Percentiles rank a stretch among this genome's conserved stretches.
Conservation (phyloP, 2,329 filamentous ascomycete species). For the Fusarium subglutinans region DNA sequence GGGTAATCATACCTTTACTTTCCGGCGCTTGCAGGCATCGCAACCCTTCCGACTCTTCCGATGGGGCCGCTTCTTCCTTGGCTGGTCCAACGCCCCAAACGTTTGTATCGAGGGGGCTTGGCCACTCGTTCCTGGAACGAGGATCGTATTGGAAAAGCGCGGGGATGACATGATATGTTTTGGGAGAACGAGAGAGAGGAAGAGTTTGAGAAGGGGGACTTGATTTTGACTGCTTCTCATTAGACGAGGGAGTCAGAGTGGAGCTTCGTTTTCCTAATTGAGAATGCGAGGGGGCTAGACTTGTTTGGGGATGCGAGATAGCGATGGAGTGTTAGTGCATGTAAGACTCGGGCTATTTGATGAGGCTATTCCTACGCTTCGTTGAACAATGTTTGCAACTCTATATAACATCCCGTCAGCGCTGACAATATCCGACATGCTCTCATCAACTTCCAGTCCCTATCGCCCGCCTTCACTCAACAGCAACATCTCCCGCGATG, state of each 20-base stretch:
- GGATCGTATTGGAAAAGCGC: neutral
- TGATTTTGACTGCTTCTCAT: neutral
- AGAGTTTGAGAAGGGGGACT: neutral
- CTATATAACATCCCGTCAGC: neutral
- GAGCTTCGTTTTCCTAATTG: neutral
- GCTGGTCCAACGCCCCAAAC: neutral
- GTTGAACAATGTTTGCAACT: neutral
- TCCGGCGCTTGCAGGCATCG: neutral
- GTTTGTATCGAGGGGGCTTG: rapidly evolving
- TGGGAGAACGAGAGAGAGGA: neutral
- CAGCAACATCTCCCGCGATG: neutral
- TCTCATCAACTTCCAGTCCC: too few relatives aligned
- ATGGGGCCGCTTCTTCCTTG: neutral
- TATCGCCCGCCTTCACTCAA: neutral
- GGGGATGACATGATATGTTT: neutral
- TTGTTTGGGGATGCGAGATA: neutral
- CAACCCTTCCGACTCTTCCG: neutral
- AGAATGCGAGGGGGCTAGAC: neutral
- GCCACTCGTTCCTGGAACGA: neutral
- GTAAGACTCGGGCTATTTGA: neutral
- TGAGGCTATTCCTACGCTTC: neutral
- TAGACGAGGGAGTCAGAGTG: neutral
- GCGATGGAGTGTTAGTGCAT: neutral
- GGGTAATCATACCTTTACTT: neutral
- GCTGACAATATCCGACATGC: too few relatives aligned